These are phyloP conservation scores for Arxiozyma heterogenica DNA, from an alignment of 1,139 yeast species.

Conservation along the genomic window DNA sequence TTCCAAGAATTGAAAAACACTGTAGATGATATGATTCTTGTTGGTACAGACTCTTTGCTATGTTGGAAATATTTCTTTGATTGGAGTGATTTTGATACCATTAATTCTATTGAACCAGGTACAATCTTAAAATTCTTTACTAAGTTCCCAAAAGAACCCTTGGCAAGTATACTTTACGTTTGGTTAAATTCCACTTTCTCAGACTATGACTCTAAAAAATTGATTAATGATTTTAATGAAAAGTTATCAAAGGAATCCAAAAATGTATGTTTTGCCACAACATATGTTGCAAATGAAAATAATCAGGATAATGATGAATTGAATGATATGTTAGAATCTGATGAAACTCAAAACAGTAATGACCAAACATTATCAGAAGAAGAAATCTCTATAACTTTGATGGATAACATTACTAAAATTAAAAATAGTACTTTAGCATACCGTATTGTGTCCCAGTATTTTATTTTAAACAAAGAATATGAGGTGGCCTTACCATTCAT, in stretches of 20 bases:
- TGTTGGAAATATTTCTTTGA: constrained; percentile 78
- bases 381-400: constrained; percentile 45
- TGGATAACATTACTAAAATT: constrained; percentile 43
- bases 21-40: constrained; percentile 65
- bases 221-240: constrained; percentile 9
- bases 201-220: constrained; percentile 27
- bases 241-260: constrained; percentile 17
- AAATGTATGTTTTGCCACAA: constrained; percentile 6
- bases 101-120: constrained; percentile 43
- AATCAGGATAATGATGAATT: constrained; percentile 25
- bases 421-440: constrained; percentile 51
- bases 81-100: constrained; percentile 51
- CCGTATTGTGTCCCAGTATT: constrained; percentile 56
- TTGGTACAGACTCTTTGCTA: constrained; percentile 48
- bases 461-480: constrained; percentile 55
- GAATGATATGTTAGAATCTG: constrained; percentile 19
- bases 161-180: constrained; percentile 55
- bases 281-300: constrained; percentile 15
- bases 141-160: constrained; percentile 51
- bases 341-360: constrained; percentile 10
- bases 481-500: constrained; percentile 53
- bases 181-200: constrained; percentile 60
- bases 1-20: constrained; percentile 43
- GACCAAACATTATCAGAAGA: constrained; percentile 35
- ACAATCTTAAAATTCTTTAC: constrained; percentile 43